These are phyloP conservation scores for Ustilago loliicola DNA, from an alignment of 1,284 basidiomycete genomes.

Conservation along the genomic window DNA sequence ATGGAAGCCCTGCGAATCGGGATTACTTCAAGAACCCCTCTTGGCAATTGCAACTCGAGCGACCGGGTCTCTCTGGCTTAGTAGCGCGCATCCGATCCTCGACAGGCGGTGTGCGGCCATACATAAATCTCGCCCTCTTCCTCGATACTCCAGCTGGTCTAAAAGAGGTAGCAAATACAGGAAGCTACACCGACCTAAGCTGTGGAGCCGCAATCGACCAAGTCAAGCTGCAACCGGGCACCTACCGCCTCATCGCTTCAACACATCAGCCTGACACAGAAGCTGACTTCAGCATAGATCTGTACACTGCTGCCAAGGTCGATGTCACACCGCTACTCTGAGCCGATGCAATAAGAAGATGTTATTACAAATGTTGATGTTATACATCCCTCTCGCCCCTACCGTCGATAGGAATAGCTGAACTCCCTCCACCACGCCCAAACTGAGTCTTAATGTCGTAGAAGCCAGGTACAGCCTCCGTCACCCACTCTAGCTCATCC, in stretches of 20 bases:
- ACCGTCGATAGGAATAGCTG: not conserved
- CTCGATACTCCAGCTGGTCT: not conserved
- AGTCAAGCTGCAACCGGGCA: conserved; percentile 18
- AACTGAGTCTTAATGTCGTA: conserved; percentile 18
- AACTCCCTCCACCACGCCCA: not conserved
- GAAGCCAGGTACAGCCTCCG: conserved; percentile 61
- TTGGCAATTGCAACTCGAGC: conserved; percentile 74
- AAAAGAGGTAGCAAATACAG: conserved; percentile 34
- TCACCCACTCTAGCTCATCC: conserved; percentile 61
- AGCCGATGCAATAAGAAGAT: not conserved
- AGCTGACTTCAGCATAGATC: conserved; percentile 37
- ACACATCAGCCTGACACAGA: conserved; percentile 33
- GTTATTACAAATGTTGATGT: not conserved
- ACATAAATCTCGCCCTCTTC: conserved; percentile 39
- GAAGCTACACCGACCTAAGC: conserved; percentile 39
- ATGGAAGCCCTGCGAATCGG: conserved; percentile 78
- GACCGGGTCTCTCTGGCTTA: conserved; percentile 6
- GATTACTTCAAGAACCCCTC: conserved; percentile 79
- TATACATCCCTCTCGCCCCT: not conserved
- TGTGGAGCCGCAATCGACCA: conserved; percentile 42
- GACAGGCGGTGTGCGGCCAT: conserved; percentile 13
- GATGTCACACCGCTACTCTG: conserved; percentile 17
- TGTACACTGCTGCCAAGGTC: conserved; percentile 39
- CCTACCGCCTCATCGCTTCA: conserved; percentile 40
- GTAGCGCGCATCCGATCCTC: conserved; percentile 14